Conservation (phyloP, 108 stramenopile genomes). For the Stephanodiscus triporus region DNA sequence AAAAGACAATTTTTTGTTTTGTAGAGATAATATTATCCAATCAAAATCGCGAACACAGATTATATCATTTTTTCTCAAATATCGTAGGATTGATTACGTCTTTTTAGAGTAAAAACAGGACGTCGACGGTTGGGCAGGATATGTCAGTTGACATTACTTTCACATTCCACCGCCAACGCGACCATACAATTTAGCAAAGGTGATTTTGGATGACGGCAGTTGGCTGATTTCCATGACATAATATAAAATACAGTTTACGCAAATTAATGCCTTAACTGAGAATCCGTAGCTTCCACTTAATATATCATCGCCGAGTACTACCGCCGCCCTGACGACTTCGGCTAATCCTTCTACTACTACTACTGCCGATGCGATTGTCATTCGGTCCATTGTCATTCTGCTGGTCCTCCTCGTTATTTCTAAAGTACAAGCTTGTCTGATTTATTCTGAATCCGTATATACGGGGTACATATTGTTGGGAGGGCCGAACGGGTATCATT, state of each 20-base stretch:
- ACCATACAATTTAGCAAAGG: no score
- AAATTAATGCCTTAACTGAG: no score
- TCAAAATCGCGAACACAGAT: no score
- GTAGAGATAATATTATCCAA: neutral
- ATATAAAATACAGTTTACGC: no score
- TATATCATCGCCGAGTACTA: no score
- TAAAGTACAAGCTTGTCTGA: constrained; percentile 76
- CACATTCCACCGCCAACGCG: no score
- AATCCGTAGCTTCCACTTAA: no score
- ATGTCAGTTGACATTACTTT: neutral
- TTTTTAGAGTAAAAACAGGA: no score
- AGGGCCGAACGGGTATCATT: constrained; percentile 80
- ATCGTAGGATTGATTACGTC: no score
- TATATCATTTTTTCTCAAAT: neutral
- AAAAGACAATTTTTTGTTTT: no score
- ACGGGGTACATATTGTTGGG: constrained; percentile 88
- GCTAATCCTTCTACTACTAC: constrained; percentile 26
- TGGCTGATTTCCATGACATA: no score
- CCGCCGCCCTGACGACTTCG: constrained; percentile 42
- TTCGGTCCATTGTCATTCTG: constrained; percentile 20
- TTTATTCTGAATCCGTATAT: constrained; percentile 97
- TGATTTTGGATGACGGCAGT: no score
- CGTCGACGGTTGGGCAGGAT: neutral
- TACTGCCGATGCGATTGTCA: constrained; percentile 34
- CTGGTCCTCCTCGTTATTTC: constrained; percentile 72